Evolutionary conservation across 139 green algal species (phyloP).

Genomic region (Chlamydomonas eustigma): DNA sequence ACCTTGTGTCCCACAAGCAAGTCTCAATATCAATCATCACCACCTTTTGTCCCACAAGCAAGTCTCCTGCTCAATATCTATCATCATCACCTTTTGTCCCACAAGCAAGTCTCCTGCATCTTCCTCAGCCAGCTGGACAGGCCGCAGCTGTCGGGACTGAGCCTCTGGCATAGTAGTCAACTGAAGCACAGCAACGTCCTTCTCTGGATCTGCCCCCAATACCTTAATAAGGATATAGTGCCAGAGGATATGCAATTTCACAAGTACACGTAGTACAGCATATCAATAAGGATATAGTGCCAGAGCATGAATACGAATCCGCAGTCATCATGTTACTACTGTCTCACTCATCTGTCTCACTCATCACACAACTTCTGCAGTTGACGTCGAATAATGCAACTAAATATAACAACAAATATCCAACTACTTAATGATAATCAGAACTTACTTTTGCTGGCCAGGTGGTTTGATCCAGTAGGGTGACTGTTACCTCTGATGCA

Average conservation of each 20-base stretch:
- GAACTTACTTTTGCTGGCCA: slow-evolving; percentile 22
- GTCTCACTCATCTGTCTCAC: too few species aligned
- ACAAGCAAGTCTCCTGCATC: slow-evolving; percentile 24
- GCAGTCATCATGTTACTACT: too few species aligned
- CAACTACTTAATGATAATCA: too few species aligned
- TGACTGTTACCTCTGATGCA: slow-evolving; percentile 45
- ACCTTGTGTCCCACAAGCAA: too few species aligned
- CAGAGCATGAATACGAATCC: too few species aligned
- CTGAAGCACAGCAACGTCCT: slow-evolving; percentile 49
- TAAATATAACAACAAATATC: too few species aligned
- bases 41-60: slow-evolving; percentile 10
- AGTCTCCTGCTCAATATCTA: slow-evolving; percentile 23
- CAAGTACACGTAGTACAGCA: too few species aligned
- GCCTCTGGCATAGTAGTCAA: slow-evolving; percentile 21
- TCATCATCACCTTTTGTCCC: slow-evolving; percentile 60
- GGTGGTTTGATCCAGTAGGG: slow-evolving; percentile 48
- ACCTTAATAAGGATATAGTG: slow-evolving; percentile 1
- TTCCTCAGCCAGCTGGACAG: slow-evolving; percentile 8
- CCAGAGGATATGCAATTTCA: too few species aligned
- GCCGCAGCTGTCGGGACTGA: background rate
- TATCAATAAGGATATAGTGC: too few species aligned
- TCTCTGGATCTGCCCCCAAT: slow-evolving; percentile 46
- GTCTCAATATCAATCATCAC: too few species aligned
- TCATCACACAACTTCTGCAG: too few species aligned
- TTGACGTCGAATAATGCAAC: too few species aligned